Evolutionary conservation across 2,329 filamentous ascomycete genomes (phyloP).

Genomic region (Aspergillus cejpii): DNA sequence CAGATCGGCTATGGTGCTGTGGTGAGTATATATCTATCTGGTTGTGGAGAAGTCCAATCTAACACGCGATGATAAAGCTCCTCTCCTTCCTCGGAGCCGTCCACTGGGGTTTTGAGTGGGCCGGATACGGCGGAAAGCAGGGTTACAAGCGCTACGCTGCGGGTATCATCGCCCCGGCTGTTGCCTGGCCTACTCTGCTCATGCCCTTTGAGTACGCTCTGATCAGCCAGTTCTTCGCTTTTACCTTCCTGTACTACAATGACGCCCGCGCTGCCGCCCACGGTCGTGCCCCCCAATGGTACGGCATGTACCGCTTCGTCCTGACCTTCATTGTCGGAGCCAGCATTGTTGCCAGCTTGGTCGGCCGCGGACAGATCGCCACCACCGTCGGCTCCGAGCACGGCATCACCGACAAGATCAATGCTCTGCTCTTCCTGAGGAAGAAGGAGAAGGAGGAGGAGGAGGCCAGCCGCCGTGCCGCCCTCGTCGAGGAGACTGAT

Average conservation of each 20-base stretch:
- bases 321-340: conserved; percentile 82
- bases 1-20: conserved; percentile 89
- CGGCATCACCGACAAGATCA: conserved; percentile 46
- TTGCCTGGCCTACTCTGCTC: conserved; percentile 85
- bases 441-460: conserved; percentile 43
- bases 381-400: conserved; percentile 30
- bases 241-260: conserved; percentile 77
- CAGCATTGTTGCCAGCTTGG: conserved; percentile 70
- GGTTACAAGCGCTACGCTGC: conserved; percentile 77
- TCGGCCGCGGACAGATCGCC: conserved; percentile 72
- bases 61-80: conserved; percentile 48
- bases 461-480: conserved; percentile 32
- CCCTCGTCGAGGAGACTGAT: conserved; percentile 27
- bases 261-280: conserved; percentile 65
- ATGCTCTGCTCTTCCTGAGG: conserved; percentile 46
- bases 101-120: conserved; percentile 89
- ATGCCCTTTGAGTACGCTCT: conserved; percentile 79
- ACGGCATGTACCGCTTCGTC: conserved; percentile 82
- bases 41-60: background rate
- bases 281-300: conserved; percentile 82
- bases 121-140: conserved; percentile 58
- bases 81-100: conserved; percentile 90
- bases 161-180: conserved; percentile 68
- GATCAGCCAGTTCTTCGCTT: conserved; percentile 77
- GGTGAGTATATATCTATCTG: conserved; percentile 42